These are phyloP conservation scores for Agrocybe praecox DNA, from an alignment of 768 basidiomycete genomes.

Conservation along the genomic window DNA sequence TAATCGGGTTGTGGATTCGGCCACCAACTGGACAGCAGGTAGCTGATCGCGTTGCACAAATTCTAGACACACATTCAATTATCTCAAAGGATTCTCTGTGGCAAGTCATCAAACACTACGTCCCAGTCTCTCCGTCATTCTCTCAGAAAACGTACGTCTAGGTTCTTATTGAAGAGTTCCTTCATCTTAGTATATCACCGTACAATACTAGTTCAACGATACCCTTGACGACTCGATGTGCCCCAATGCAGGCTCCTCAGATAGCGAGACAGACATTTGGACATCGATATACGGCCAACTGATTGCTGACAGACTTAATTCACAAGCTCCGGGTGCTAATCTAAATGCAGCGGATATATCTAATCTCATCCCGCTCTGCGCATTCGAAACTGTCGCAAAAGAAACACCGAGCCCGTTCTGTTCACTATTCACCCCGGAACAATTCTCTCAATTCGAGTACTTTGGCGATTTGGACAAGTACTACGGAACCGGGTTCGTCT, in stretches of 20 bases:
- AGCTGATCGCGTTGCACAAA: too few species aligned
- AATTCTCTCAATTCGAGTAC: slow-evolving; percentile 73
- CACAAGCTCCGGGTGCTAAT: slow-evolving; percentile 61
- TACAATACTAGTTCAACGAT: slow-evolving; percentile 49
- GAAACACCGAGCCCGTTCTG: slow-evolving; percentile 67
- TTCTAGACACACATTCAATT: too few species aligned
- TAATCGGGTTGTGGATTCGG: slow-evolving; percentile 64
- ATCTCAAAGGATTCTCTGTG: slow-evolving; percentile 68
- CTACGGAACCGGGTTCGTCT: slow-evolving; percentile 69
- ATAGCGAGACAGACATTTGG: slow-evolving; percentile 54
- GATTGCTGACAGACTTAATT: slow-evolving; percentile 62
- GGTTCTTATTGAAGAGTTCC: not conserved
- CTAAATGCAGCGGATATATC: slow-evolving; percentile 56
- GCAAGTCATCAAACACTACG: slow-evolving; percentile 49
- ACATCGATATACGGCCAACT: slow-evolving; percentile 52
- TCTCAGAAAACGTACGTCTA: slow-evolving; percentile 53
- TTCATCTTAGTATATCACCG: not conserved
- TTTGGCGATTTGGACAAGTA: slow-evolving; percentile 75
- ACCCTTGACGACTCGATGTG: slow-evolving; percentile 73
- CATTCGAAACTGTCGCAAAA: slow-evolving; percentile 74
- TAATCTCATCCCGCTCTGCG: slow-evolving; percentile 71
- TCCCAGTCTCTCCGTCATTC: slow-evolving; percentile 55
- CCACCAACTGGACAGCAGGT: slow-evolving; percentile 74
- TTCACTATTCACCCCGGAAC: slow-evolving; percentile 60
- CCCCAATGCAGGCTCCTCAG: slow-evolving; percentile 50